phyloP scores from a whole-genome alignment of 495 filamentous ascomycete species.

The Podospora comata region DNA sequence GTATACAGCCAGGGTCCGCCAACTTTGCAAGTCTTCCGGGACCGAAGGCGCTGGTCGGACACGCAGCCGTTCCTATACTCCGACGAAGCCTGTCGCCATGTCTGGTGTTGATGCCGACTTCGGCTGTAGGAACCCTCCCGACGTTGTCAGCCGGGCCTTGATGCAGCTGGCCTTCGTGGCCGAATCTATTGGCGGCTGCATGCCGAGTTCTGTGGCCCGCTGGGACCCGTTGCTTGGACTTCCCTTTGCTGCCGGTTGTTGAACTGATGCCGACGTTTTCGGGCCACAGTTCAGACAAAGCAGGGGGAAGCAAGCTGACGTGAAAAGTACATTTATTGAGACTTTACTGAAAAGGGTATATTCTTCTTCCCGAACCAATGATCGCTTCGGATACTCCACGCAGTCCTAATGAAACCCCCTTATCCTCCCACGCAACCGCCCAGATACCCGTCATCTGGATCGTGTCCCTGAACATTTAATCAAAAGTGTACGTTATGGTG shows the following conservation, averaged over 20 bases:
- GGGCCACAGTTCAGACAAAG: neutral
- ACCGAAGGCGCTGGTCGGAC: constrained; percentile 25
- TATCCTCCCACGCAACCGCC: neutral
- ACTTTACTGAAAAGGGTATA: neutral
- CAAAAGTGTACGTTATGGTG: neutral
- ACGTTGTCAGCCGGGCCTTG: neutral
- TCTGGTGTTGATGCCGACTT: neutral
- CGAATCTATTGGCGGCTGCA: neutral
- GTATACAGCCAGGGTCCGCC: neutral
- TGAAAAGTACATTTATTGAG: neutral
- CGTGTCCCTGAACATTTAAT: neutral
- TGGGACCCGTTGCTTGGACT: neutral
- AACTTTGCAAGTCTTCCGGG: constrained; percentile 10
- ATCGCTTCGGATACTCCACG: neutral
- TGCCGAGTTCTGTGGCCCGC: neutral
- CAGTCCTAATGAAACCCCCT: neutral
- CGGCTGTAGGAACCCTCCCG: neutral
- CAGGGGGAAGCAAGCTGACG: too few species aligned
- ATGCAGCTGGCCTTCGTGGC: neutral
- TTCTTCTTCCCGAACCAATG: neutral
- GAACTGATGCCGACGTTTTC: neutral
- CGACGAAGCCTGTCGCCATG: neutral
- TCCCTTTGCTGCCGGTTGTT: neutral
- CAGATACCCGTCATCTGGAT: neutral
- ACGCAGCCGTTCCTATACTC: constrained; percentile 7